Percentiles rank a stretch among this genome's conserved stretches.
Evolutionary conservation across 2,329 filamentous ascomycete species (phyloP).

Genomic region (Colletotrichum higginsianum): DNA sequence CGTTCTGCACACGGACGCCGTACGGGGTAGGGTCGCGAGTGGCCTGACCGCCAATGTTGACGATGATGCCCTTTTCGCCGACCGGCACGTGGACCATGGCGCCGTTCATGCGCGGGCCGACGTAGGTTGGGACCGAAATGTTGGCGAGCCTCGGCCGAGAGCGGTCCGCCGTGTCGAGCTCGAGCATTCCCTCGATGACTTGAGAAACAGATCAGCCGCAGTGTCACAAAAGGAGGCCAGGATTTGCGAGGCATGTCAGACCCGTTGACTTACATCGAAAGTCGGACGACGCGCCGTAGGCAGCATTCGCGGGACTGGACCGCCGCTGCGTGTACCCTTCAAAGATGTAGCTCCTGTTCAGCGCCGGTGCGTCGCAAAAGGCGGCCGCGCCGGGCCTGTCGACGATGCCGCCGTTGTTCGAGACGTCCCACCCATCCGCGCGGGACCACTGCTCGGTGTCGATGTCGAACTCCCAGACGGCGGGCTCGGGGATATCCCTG

Average conservation of each 20-base stretch:
- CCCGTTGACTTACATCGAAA: slow-evolving; percentile 27
- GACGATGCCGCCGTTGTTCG: slow-evolving; percentile 37
- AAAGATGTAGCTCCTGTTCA: slow-evolving; percentile 43
- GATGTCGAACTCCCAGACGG: slow-evolving; percentile 31
- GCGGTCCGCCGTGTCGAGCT: slow-evolving; percentile 38
- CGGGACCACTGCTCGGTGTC: slow-evolving; percentile 29
- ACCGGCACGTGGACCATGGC: slow-evolving; percentile 45
- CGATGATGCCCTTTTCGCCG: slow-evolving; percentile 41
- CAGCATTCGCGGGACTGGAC: slow-evolving; percentile 37
- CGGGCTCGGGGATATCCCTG: slow-evolving; percentile 33
- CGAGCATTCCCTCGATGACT: slow-evolving; percentile 43
- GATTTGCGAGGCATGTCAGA: neutral
- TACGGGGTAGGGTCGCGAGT: slow-evolving; percentile 38
- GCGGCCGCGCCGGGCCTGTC: slow-evolving; percentile 41
- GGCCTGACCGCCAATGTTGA: slow-evolving; percentile 42
- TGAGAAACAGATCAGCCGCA: too few species aligned
- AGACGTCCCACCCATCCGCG: slow-evolving; percentile 10
- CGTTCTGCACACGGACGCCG: slow-evolving; percentile 11
- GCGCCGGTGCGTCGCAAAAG: slow-evolving; percentile 41
- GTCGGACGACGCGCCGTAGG: slow-evolving; percentile 30
- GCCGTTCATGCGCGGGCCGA: slow-evolving; percentile 45
- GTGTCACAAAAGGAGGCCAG: neutral
- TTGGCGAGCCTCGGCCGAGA: slow-evolving; percentile 42
- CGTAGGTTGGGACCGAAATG: slow-evolving; percentile 42
- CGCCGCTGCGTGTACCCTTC: slow-evolving; percentile 42